These are phyloP conservation scores for Trichoderma orchidacearum DNA, from an alignment of 495 filamentous ascomycete genomes.

Conservation along the genomic window DNA sequence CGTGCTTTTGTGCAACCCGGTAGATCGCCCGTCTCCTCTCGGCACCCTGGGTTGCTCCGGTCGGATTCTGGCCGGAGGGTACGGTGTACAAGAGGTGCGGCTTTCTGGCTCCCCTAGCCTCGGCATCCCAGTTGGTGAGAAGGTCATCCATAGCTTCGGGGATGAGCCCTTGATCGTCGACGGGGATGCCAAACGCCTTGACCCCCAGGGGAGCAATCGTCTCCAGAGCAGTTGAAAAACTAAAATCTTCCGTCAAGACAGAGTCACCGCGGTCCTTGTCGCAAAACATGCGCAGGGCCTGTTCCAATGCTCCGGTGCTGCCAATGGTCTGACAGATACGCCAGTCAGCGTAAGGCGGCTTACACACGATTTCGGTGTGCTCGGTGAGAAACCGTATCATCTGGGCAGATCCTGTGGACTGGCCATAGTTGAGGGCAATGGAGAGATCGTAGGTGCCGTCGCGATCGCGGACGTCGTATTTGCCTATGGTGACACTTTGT, in stretches of 20 bases:
- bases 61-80: conserved; percentile 84
- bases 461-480: conserved; percentile 57
- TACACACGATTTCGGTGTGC: conserved; percentile 72
- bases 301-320: conserved; percentile 65
- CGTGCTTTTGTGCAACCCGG: conserved; percentile 63
- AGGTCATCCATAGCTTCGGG: conserved; percentile 51
- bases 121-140: conserved; percentile 52
- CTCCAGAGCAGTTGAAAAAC: conserved; percentile 72
- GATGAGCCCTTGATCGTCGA: conserved; percentile 69
- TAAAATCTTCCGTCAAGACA: conserved; percentile 74
- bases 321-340: conserved; percentile 59
- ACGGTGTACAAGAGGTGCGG: conserved; percentile 73
- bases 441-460: conserved; percentile 46
- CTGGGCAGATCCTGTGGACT: conserved; percentile 74
- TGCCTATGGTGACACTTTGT: conserved; percentile 48
- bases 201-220: conserved; percentile 67
- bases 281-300: conserved; percentile 63
- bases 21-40: conserved; percentile 60
- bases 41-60: conserved; percentile 64
- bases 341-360: conserved; percentile 79
- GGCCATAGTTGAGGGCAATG: conserved; percentile 81
- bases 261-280: conserved; percentile 51
- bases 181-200: conserved; percentile 52
- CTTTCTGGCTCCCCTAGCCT: conserved; percentile 42
- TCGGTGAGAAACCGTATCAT: conserved; percentile 80